A percentile compares a stretch with the other conserved stretches of the same genome.
Evolutionary conservation across 2,329 filamentous ascomycete species (phyloP).

Genomic region (Pezicula radicicola): DNA sequence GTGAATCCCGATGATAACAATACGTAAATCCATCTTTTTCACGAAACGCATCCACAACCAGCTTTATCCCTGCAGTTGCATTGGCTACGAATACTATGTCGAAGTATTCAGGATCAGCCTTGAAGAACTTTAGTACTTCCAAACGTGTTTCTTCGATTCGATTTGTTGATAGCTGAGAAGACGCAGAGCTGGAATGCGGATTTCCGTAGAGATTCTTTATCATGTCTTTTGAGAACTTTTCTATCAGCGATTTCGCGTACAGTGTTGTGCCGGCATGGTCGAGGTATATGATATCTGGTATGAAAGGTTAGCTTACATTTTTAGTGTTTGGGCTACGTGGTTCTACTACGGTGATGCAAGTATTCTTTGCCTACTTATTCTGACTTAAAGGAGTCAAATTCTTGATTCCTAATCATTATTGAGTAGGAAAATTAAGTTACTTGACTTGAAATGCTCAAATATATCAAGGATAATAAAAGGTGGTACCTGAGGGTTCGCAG

Average conservation of each 20-base stretch:
- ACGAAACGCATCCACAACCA: conserved; percentile 75
- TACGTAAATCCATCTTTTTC: conserved; percentile 73
- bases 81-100: conserved; percentile 90
- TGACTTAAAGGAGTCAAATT: too few relatives aligned
- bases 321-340: too few relatives aligned
- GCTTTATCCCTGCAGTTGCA: conserved; percentile 86
- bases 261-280: conserved; percentile 89
- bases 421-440: too few relatives aligned
- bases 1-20: conserved; percentile 77
- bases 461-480: too few relatives aligned
- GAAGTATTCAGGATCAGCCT: conserved; percentile 75
- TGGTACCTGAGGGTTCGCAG: neutral
- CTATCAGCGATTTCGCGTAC: conserved; percentile 75
- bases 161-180: conserved; percentile 72
- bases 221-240: conserved; percentile 77
- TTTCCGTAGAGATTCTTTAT: conserved; percentile 79
- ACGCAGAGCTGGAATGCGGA: conserved; percentile 79
- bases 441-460: too few relatives aligned
- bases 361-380: too few relatives aligned
- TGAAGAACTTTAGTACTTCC: conserved; percentile 70
- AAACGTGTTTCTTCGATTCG: conserved; percentile 73
- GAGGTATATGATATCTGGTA: conserved; percentile 55
- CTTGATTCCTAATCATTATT: too few relatives aligned
- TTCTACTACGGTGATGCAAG: too few relatives aligned
- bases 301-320: conserved; percentile 3